Evolutionary conservation across 306 rosid genomes (phyloP).

Genomic region (Acacia acuminata): DNA sequence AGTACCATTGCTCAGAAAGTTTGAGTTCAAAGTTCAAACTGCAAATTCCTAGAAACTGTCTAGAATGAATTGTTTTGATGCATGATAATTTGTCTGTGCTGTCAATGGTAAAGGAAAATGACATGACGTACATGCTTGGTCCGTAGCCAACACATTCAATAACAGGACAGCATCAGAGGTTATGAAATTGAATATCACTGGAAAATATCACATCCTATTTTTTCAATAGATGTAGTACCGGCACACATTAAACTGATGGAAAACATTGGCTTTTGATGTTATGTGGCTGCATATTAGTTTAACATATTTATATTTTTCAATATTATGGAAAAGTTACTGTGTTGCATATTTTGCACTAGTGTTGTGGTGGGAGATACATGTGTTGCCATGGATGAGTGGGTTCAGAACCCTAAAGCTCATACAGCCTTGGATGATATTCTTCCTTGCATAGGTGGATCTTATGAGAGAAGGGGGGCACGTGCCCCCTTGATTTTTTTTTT

Average conservation of each 20-base stretch:
- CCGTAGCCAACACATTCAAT: not conserved
- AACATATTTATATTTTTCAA: not conserved
- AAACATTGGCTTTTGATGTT: not conserved
- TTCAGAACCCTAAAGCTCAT: constrained; percentile 58
- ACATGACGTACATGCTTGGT: not conserved
- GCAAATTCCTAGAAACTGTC: not conserved
- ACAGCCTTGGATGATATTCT: constrained; percentile 82
- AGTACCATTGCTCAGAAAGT: not conserved
- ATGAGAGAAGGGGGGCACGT: too few species aligned
- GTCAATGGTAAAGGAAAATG: not conserved
- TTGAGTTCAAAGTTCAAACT: not conserved
- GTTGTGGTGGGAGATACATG: constrained; percentile 70
- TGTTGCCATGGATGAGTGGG: constrained; percentile 90
- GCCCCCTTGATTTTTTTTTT: too few species aligned
- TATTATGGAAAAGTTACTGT: not conserved
- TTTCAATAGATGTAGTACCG: not conserved
- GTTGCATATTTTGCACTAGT: constrained; percentile 36
- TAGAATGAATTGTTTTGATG: not conserved
- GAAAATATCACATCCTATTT: not conserved
- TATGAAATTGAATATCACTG: not conserved
- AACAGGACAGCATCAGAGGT: not conserved
- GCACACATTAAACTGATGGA: not conserved
- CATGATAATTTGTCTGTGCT: not conserved
- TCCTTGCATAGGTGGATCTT: too few species aligned
- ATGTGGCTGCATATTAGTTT: not conserved